Percentiles rank a stretch among this genome's conserved stretches.
phyloP scores from a whole-genome alignment of 139 green algal species.

The Pleodorina starrii region DNA sequence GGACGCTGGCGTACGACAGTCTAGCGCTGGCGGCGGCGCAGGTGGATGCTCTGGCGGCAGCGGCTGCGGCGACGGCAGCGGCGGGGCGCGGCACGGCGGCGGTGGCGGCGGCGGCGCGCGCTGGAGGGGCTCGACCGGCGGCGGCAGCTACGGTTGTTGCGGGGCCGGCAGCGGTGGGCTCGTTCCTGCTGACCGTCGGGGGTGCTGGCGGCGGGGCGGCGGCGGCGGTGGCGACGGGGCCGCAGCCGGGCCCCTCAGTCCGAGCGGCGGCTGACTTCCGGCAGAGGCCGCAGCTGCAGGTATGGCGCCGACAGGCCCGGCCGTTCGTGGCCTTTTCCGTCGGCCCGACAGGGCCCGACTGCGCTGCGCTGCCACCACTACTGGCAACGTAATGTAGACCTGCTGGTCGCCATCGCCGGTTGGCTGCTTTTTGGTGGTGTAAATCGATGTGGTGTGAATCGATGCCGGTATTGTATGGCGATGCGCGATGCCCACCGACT shows the following conservation, averaged over 20 bases:
- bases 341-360: too few relatives aligned
- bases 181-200: neutral
- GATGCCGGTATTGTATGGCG: too few relatives aligned
- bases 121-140: neutral
- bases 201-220: neutral
- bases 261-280: neutral
- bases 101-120: neutral
- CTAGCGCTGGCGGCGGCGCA: conserved; percentile 31
- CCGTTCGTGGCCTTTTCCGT: too few relatives aligned
- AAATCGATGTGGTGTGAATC: too few relatives aligned
- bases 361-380: too few relatives aligned
- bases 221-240: conserved; percentile 49
- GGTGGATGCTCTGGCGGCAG: conserved; percentile 5
- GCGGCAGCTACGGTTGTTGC: conserved; percentile 4
- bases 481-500: too few relatives aligned
- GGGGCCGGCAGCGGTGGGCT: conserved; percentile 6
- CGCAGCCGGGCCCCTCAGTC: too few relatives aligned
- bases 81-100: neutral
- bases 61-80: neutral
- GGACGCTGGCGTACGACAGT: conserved; percentile 36
- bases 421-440: too few relatives aligned
- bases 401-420: too few relatives aligned
- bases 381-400: too few relatives aligned
- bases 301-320: neutral
- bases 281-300: conserved; percentile 46